These are phyloP conservation scores for Phytophthora sp. DNA, from an alignment of 352 stramenopile species.

Conservation along the genomic window DNA sequence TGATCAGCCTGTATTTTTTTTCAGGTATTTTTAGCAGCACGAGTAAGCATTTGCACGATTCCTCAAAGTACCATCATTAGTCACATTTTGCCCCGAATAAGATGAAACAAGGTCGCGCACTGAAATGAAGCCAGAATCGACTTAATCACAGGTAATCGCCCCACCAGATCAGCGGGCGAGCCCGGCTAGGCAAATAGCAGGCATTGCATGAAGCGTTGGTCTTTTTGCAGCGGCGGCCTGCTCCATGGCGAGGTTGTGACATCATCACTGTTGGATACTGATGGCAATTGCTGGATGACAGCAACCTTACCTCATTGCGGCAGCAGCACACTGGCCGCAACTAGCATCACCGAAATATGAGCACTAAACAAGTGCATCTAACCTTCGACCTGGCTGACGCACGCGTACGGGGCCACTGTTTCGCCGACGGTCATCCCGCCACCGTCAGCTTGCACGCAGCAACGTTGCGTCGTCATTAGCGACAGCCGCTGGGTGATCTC, in stretches of 20 bases:
- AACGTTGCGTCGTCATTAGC: conserved; percentile 6
- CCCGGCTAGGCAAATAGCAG: too few relatives aligned
- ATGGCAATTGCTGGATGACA: background rate
- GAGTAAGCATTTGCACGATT: too few relatives aligned
- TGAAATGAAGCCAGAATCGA: conserved; percentile 36
- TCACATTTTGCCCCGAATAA: conserved; percentile 20
- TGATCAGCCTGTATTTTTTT: too few relatives aligned
- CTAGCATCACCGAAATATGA: conserved; percentile 1
- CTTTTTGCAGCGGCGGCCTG: background rate
- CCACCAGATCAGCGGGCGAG: too few relatives aligned
- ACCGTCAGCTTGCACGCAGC: background rate
- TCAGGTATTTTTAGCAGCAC: too few relatives aligned
- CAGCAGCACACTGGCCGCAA: too few relatives aligned
- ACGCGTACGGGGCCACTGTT: background rate
- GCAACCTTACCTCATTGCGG: background rate
- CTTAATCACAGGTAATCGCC: conserved; percentile 6
- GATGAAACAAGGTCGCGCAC: conserved; percentile 19
- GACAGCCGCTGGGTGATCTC: conserved; percentile 8
- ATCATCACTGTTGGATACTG: too few relatives aligned
- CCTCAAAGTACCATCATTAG: conserved; percentile 2
- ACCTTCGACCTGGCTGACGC: background rate
- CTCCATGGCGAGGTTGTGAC: background rate
- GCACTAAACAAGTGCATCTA: conserved; percentile 3
- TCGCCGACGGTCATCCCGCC: background rate
- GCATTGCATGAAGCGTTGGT: background rate